Percentiles rank a stretch among this genome's conserved stretches.
Conservation (phyloP, 2,329 filamentous ascomycete species). For the Ophidiomyces ophidiicola region DNA sequence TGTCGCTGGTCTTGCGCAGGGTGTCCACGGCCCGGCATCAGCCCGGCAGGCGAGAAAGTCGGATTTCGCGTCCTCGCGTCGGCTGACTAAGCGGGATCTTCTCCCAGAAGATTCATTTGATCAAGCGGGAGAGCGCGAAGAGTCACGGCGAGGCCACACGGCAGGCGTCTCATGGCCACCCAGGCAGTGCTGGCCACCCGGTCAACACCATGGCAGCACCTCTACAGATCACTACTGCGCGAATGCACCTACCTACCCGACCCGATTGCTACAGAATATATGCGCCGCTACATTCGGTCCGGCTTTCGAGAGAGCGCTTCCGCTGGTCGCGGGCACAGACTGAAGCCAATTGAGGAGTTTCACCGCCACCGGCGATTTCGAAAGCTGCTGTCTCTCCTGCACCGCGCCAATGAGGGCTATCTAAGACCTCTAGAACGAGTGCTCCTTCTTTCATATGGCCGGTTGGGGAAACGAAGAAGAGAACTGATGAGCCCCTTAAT, state of each 20-base stretch:
- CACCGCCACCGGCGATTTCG: constrained; percentile 20
- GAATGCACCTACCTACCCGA: constrained; percentile 51
- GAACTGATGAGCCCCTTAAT: constrained; percentile 31
- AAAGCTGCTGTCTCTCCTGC: constrained; percentile 34
- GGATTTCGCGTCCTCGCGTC: constrained; percentile 14
- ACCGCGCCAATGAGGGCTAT: constrained; percentile 46
- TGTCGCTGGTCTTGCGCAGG: not conserved
- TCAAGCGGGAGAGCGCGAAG: too few relatives aligned
- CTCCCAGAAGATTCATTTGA: constrained; percentile 1
- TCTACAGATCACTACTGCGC: constrained; percentile 46
- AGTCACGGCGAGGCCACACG: not conserved
- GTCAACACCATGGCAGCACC: constrained; percentile 28
- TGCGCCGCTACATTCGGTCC: constrained; percentile 37
- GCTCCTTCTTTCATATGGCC: constrained; percentile 45
- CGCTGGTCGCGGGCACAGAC: constrained; percentile 1
- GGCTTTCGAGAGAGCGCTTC: constrained; percentile 37
- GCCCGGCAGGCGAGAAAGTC: too few relatives aligned
- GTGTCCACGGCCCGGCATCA: too few relatives aligned
- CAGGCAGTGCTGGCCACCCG: not conserved
- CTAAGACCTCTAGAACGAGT: constrained; percentile 39
- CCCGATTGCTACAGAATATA: constrained; percentile 39
- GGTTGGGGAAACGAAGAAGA: constrained; percentile 42
- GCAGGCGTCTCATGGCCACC: not conserved
- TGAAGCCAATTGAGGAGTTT: not conserved
- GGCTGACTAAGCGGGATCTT: constrained; percentile 11